Base-by-base conservation (phyloP, 768 basidiomycete species). In the Leccinum disarticulatum region DNA sequence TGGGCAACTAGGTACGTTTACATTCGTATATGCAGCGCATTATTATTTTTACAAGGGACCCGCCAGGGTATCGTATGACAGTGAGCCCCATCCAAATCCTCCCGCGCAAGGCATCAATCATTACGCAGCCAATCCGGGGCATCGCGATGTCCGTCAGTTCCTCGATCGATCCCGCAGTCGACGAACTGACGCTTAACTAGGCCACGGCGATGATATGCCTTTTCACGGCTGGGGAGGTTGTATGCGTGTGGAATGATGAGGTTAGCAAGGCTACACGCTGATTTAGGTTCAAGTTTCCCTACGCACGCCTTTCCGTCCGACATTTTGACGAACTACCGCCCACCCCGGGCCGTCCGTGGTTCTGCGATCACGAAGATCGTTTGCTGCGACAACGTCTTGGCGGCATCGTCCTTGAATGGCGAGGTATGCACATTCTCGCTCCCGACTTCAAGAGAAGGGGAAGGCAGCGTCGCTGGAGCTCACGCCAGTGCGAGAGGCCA, bases 201-300 rank as follows among this genome's bases (percentile, higher is more conserved):
- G 95, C 97, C 67, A 83, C 80, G 25, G 91, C 89, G 0, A 87
- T 95, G 81, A 86, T 84, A 7, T 94, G 89, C 66, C 82, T 98
- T 4, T 79, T 95, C 35, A 80, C 81, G n/a, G 86, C 82, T 8
- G 80, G 85, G 47, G 94, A 98, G 55, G 93, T 98, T 2, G 73
- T 94, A 19, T 93, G 91, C 58, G 78, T 95, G 46, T 91, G 87
- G 79, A 88, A 90, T 67, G 89, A 92, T 61, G 77, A 82, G 2
- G 80, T 86, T 58, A 84, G n/a, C 33, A 6, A 17, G 41, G 13
- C 14, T 30, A 4, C 25, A 56, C 46, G 53, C 50, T 55, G 36
- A 61, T 51, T 30, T 36, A 8, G 3, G 46, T 28, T 50, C 4
- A 55, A 90, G 87, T 60, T 96, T 97, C 72, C 90, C 93, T 1